Base-by-base conservation (phyloP, 73 alveolate species). In the Stentor coeruleus region DNA sequence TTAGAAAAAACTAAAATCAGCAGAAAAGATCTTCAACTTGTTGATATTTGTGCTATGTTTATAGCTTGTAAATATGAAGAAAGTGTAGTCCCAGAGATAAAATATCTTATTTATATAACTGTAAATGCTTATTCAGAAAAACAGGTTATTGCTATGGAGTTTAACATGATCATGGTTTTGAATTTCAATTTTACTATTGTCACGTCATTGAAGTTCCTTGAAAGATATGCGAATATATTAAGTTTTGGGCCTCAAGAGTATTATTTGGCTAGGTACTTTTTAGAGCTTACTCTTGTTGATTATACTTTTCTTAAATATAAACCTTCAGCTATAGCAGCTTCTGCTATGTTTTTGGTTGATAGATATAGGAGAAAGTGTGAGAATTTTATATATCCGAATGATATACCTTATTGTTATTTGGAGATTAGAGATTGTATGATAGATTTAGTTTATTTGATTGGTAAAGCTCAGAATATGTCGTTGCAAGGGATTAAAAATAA, bases 61-160 rank as follows among this genome's bases (percentile, higher is more conserved):
- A 87, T 92, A 4, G 90, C 96, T 3, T 39, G 84, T 3, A 86
- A 86, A 49, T 86, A 86, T 55, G 92, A 95, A 91, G 97, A 94
- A 79, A 93, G 92, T 81, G 92, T 90, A 85, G 97, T 98, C 0
- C 99, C 99, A n/a, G 96, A 92, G 82, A 93, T 96, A 58, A 97
- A 91, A 85, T 99, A 97, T 39, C 90, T 98, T 60, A 96, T 96
- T 38, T 91, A 93, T 76, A 94, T 97, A 39, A 95, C 99, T 3
- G 99, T 97, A 86, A 93, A 95, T 49, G 99, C 99, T 3, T 97
- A 90, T 89, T 90, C 96, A 6, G 96, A 95, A 82, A 90, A 92
- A 38, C 97, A 97, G 59, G 89, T 98, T 39, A 85, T 96, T 58
- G 84, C 88, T 57, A 87, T 94, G 95, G 99, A 98, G 87, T 60